Evolutionary conservation across 306 rosid genomes (phyloP).

Genomic region (Malus domestica): ASM211411v1 NC_041804.1:3591001-3591500

Average conservation of each 20-base stretch:
- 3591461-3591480: too few relatives aligned
- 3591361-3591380: too few relatives aligned
- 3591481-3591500: background rate
- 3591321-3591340: too few relatives aligned
- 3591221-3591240: background rate
- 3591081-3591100: background rate
- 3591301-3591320: background rate
- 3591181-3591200: background rate
- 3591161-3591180: background rate
- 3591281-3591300: background rate
- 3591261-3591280: background rate
- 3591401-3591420: too few relatives aligned
- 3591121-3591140: background rate
- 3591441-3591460: too few relatives aligned
- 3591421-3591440: too few relatives aligned
- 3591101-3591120: slow-evolving; percentile 5
- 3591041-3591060: slow-evolving; percentile 16
- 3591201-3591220: background rate
- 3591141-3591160: background rate
- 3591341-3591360: too few relatives aligned
- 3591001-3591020: background rate
- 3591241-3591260: background rate
- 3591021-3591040: slow-evolving; percentile 10
- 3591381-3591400: too few relatives aligned
- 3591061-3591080: slow-evolving; percentile 28